Evolutionary conservation across 2,329 filamentous ascomycete species (phyloP), one percentile per base, ranked within the genome.

Genomic region (Westerdykella sp.): DNA sequence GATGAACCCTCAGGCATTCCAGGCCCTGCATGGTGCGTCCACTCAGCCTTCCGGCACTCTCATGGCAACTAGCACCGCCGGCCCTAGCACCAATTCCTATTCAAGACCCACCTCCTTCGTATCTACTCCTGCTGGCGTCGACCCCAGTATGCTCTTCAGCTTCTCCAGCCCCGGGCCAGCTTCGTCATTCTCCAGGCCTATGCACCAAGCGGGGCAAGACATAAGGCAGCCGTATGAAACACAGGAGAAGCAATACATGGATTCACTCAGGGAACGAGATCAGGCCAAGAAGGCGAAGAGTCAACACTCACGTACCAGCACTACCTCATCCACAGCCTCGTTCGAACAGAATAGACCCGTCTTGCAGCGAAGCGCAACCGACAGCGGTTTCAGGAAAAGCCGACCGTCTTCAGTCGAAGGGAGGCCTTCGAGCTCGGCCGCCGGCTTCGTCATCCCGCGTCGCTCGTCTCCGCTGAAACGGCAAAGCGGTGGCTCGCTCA

Each of bases 401-500:
- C 59, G 57, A 13, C 54, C 57, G 14, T 51, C 50, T 7, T 58
- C 60, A 1, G 51, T 62, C 28, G 66, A 67, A 12, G 57, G 60
- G 36, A 45, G 55, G 46, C 43, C 60, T 13, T 55, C 59, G 21
- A 45, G 44, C 22, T 49, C 57, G 28, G 46, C 51, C 34, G 44
- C 56, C 16, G 44, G 48, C 12, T 50, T 53, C 14, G 54, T 65
- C 31, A 65, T 71, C 16, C 66, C 69, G 32, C 66, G 72, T 11
- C 68, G 67, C 25, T 65, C 69, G 3, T 75, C 73, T 13, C 73
- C 73, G 1, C 45, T 74, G 16, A 75, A 75, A 55, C 63, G 72
- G 7, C 59, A 66, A 44, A 69, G 57, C 38, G 59, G 67, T 28
- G 59, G 64, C 2, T 66, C 66, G 13, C 62, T 75, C 3, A 66